Percentiles rank a stretch among this genome's conserved stretches.
Conservation (phyloP, 148 eudicot species). For the Fallopia convolvulus region DNA sequence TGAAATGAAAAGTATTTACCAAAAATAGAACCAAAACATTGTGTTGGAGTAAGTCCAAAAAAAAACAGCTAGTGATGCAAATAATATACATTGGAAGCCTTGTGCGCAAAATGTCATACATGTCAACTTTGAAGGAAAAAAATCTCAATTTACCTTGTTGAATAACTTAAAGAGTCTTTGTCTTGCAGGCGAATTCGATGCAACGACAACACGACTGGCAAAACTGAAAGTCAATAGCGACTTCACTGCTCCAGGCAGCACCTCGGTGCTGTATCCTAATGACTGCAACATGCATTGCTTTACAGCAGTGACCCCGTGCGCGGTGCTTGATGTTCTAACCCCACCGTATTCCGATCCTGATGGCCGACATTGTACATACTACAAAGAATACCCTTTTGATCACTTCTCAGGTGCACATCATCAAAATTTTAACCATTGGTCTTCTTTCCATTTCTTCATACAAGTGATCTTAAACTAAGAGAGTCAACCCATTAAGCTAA, state of each 20-base stretch:
- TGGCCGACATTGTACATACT: slow-evolving; percentile 82
- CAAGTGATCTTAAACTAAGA: not conserved
- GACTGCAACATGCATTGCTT: slow-evolving; percentile 89
- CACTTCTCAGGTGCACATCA: slow-evolving; percentile 41
- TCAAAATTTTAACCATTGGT: not conserved
- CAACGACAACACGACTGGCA: slow-evolving; percentile 39
- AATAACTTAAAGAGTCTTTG: not conserved
- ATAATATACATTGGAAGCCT: not conserved
- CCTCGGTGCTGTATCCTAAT: slow-evolving; percentile 68
- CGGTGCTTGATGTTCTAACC: slow-evolving; percentile 78
- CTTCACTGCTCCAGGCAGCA: slow-evolving; percentile 62
- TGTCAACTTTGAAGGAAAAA: not conserved
- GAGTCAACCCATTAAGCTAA: no score
- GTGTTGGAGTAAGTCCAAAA: not conserved
- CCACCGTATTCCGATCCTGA: slow-evolving; percentile 85
- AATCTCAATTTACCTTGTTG: not conserved
- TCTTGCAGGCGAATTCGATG: slow-evolving; percentile 16
- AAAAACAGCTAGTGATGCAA: not conserved
- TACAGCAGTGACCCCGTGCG: slow-evolving; percentile 71
- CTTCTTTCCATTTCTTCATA: not conserved
- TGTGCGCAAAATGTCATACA: not conserved
- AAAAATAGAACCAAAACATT: not conserved
- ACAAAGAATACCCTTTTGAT: slow-evolving; percentile 48
- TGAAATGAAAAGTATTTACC: not conserved
- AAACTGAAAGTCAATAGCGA: slow-evolving; percentile 53